Evolutionary conservation across 495 filamentous ascomycete genomes (phyloP), one percentile per base, ranked within the genome.

Genomic region (Aspergillus cristatus): DNA sequence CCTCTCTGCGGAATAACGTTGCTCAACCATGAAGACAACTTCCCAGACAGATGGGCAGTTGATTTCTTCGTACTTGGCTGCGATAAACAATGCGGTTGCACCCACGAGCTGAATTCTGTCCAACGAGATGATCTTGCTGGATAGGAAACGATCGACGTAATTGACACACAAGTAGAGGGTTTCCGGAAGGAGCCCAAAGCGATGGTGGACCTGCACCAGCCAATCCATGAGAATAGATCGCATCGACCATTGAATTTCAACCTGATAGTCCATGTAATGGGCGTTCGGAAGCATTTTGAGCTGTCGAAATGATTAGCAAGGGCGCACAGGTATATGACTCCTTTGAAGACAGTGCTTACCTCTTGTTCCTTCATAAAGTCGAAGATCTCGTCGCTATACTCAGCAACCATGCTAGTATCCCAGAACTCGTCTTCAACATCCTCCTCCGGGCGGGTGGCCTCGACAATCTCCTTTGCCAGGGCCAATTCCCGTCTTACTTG

Each of bases 161-260:
- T 98, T 97, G 55, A 89, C 83, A 43, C 78, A 82, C 30, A 97
- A 74, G 63, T 93, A 97, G 6, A 98, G 67, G 0, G 91, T 98
- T 68, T 98, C 93, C 6, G 91, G 91, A 1, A 95, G 77, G 10
- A 97, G 72, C 15, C 71, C 71, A 66, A 98, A 97, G 31, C 93
- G 86, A 47, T 79, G 74, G 53, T 98, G 91, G 14, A 98, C 91
- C 55, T 97, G 90, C 29, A 96, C 81, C 7, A 98, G 71, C 91
- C 91, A 98, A 57, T 97, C 93, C 81, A 97, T 94, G 37, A 98
- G 77, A 31, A 97, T 86, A 7, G 90, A 79, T 32, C 91, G 86
- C 90, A 96, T 96, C 0, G 90, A 94, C 93, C 93, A 97, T 57
- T 94, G 86, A 38, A 98, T 90, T 58, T 97, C 89, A n/a, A 80